phyloP scores from a whole-genome alignment of 2,329 filamentous ascomycete species.

The Talaromyces pinophilus region DNA sequence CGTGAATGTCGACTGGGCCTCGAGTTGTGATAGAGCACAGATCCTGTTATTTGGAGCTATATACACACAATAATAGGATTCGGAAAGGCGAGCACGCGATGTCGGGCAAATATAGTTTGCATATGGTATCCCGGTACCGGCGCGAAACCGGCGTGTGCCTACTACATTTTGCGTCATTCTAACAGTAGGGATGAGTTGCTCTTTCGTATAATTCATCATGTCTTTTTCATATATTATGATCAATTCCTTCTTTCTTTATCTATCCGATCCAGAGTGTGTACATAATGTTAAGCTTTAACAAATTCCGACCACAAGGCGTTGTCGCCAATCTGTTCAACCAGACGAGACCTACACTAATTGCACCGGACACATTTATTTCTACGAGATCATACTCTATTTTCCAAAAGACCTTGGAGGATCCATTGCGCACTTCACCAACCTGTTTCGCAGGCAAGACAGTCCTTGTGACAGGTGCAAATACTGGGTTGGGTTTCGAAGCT shows the following conservation, averaged over 20 bases:
- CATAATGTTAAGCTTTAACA: background rate
- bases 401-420: background rate
- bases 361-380: background rate
- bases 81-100: background rate
- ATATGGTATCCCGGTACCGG: background rate
- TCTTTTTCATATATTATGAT: too few species aligned
- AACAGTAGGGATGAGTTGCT: too few species aligned
- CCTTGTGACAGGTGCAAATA: conserved; percentile 50
- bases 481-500: conserved; percentile 50
- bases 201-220: too few species aligned
- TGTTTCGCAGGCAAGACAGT: conserved; percentile 34
- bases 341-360: background rate
- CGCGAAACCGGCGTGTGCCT: background rate
- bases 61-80: background rate
- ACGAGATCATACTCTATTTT: background rate
- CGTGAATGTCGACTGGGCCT: too few species aligned
- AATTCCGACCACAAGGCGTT: background rate
- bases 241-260: too few species aligned
- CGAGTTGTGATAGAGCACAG: too few species aligned
- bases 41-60: too few species aligned
- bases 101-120: background rate
- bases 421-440: background rate
- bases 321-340: background rate
- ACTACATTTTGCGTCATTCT: too few species aligned
- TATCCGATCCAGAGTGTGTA: too few species aligned